A percentile compares a stretch with the other conserved stretches of the same genome.
Conservation (phyloP, 2,329 filamentous ascomycete species). For the Trichocomaceae sp. region DNA sequence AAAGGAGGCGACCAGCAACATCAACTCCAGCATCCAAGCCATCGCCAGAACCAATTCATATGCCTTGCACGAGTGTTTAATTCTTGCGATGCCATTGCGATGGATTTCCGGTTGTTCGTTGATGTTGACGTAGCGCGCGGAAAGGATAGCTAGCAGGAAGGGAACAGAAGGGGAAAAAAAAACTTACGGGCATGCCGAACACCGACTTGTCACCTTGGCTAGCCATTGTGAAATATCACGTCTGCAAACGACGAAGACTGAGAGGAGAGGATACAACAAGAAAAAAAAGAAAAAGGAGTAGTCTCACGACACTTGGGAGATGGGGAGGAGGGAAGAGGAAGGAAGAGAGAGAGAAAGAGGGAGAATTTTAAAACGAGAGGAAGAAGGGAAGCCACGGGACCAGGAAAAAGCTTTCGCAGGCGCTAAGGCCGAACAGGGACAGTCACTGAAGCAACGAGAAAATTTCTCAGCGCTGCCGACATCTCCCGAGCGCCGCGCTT, state of each 20-base stretch:
- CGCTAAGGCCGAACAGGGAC: conserved; percentile 10
- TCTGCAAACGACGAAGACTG: conserved; percentile 31
- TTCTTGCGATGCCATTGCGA: conserved; percentile 9
- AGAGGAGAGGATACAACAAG: conserved; percentile 33
- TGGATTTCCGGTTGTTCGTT: conserved; percentile 4
- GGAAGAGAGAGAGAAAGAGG: conserved; percentile 35
- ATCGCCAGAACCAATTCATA: conserved; percentile 7
- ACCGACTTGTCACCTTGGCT: conserved; percentile 48
- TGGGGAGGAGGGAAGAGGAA: conserved; percentile 24
- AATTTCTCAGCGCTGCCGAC: conserved; percentile 23
- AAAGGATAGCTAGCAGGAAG: neutral
- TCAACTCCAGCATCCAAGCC: conserved; percentile 8
- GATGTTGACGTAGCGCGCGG: conserved; percentile 11
- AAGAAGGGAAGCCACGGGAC: conserved; percentile 28
- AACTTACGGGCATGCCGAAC: conserved; percentile 48
- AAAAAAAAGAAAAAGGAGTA: conserved; percentile 19
- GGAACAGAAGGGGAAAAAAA: conserved; percentile 13
- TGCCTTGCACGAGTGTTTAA: neutral
- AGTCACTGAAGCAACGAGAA: conserved; percentile 7
- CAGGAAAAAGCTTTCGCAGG: conserved; percentile 15
- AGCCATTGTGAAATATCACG: conserved; percentile 40
- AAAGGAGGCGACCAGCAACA: conserved; percentile 4
- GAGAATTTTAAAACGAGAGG: conserved; percentile 28
- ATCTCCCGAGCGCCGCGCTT: conserved; percentile 29
- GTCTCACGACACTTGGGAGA: conserved; percentile 17